Conservation (phyloP, 495 filamentous ascomycete genomes). For the Rostrohypoxylon terebratum region DNA sequence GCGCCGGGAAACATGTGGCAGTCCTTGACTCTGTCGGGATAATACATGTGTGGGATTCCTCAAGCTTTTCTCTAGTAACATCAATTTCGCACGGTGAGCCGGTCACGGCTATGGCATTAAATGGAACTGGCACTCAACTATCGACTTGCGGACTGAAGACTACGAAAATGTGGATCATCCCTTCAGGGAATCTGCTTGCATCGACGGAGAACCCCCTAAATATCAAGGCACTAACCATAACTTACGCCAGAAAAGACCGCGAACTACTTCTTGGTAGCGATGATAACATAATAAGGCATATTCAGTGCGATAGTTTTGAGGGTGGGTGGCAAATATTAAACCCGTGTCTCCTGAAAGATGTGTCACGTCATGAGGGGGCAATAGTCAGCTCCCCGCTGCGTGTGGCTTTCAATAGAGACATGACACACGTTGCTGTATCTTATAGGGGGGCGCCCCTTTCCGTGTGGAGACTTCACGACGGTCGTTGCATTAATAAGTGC, state of each 20-base stretch:
- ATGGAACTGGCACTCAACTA: neutral
- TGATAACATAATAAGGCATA: conserved; percentile 1
- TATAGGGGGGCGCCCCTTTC: neutral
- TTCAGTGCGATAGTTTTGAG: neutral
- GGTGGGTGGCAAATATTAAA: neutral
- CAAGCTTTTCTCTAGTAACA: neutral
- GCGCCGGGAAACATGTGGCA: neutral
- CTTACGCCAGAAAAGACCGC: neutral
- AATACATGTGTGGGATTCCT: neutral
- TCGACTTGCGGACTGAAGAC: conserved; percentile 1
- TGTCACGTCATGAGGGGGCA: neutral
- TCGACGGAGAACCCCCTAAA: neutral
- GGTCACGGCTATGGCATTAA: neutral
- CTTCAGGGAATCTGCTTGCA: neutral
- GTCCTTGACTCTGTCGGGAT: neutral
- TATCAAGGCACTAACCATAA: neutral
- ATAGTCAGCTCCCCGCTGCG: neutral
- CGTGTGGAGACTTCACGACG: neutral
- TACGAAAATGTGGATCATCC: neutral
- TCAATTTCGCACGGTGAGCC: neutral
- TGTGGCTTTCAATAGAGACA: neutral
- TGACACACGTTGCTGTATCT: conserved; percentile 1
- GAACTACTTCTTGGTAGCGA: neutral
- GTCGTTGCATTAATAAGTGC: neutral
- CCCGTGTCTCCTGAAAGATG: neutral